Evolutionary conservation across 441 rosid species (phyloP).

Genomic region (Cnidoscolus chayamansa): DNA sequence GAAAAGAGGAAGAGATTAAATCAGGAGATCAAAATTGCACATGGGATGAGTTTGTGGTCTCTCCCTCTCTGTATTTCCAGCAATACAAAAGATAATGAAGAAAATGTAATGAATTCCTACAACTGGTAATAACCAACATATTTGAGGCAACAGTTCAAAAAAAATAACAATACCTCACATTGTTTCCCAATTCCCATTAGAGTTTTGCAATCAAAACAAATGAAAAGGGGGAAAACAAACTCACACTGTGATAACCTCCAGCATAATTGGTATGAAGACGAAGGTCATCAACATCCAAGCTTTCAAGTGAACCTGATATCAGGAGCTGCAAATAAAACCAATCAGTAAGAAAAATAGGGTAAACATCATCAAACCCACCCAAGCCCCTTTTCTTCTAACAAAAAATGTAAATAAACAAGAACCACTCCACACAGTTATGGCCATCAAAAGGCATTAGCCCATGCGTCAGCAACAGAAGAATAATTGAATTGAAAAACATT

Average conservation of each 20-base stretch:
- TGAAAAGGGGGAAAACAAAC: constrained; percentile 22
- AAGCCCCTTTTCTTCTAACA: not conserved
- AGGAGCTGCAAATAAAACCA: constrained; percentile 62
- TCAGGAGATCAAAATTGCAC: not conserved
- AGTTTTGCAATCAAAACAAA: not conserved
- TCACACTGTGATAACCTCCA: constrained; percentile 87
- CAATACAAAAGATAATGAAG: not conserved
- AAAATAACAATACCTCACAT: not conserved
- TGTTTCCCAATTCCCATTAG: not conserved
- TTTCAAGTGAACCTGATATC: constrained; percentile 93
- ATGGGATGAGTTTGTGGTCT: no score
- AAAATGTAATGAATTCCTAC: not conserved
- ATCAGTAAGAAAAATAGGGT: constrained; percentile 3
- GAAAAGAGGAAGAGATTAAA: not conserved
- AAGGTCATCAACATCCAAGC: constrained; percentile 95
- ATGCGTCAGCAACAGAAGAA: not conserved
- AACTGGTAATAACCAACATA: not conserved
- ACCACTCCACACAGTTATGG: not conserved
- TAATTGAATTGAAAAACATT: not conserved
- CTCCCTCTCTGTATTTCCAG: not conserved
- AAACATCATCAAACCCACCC: not conserved
- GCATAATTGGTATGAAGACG: constrained; percentile 71
- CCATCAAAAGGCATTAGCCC: constrained; percentile 1
- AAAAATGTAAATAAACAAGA: not conserved
- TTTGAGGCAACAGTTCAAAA: not conserved